Base-by-base conservation (phyloP, 2,329 filamentous ascomycete genomes). In the Xylaria sp. region DNA sequence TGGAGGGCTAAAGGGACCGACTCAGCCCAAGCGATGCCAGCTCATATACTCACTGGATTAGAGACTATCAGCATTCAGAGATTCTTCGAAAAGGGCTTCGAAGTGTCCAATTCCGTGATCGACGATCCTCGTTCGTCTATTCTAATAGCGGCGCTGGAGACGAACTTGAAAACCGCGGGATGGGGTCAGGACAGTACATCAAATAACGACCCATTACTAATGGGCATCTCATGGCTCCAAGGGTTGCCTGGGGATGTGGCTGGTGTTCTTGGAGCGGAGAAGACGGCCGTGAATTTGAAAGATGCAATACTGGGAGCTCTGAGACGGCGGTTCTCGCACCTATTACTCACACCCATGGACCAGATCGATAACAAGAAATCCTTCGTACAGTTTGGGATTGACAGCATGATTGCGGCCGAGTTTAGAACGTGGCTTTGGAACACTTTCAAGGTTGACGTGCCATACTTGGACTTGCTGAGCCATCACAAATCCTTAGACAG, bases 331-430 rank as follows among this genome's bases (percentile, higher is more conserved):
- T 61, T 64, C 24, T 64, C 61, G 19, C 7, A 57, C 7, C 21
- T 60, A 4, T 6, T 59, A 12, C 50, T 59, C 2, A 19, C 32
- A 2, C 42, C 50, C 1, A 30, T 53, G 4, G 69, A 72, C 3
- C 59, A 73, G 19, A 65, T 75, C 7, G 71, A 74, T 14, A 39
- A 66, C 0, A 1, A 21, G 0, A 70, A 60, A 8, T 24, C 72
- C 0, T 68, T 80, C 8, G 68, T 69, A 4, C 36, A 60, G 1
- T 77, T 77, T 34, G 78, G 78, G 1, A 47, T 80, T 0, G 79
- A 81, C 61, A 79, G 77, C 58, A 80, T 81, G 79, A 72, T 80
- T n/a, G 79, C 74, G 0, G 69, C 79, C 0, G 79, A 81, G 66
- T 73, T 81, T 34, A 71, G 79, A 7, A 77, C 75, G 1, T 79